A percentile compares a stretch with the other conserved stretches of the same genome.
Conservation (phyloP, 2,329 filamentous ascomycete genomes). For the Cadophora sp. region DNA sequence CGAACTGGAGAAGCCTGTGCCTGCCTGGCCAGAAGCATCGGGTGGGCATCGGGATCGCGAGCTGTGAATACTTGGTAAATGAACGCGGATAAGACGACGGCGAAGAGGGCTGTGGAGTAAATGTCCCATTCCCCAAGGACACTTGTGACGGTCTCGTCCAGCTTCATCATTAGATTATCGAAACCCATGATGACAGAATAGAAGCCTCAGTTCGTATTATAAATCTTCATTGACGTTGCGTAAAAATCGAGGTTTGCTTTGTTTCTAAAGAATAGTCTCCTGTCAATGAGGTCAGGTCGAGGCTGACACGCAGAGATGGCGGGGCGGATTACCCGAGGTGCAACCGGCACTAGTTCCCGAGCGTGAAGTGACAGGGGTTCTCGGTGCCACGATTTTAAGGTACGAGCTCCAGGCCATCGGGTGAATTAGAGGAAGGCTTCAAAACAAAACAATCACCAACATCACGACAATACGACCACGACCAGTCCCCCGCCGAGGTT, state of each 20-base stretch:
- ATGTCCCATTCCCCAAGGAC: slow-evolving; percentile 82
- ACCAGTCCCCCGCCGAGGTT: background rate
- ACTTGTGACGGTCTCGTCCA: slow-evolving; percentile 74
- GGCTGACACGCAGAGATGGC: slow-evolving; percentile 25
- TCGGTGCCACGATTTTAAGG: slow-evolving; percentile 23
- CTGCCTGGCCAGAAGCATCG: slow-evolving; percentile 87
- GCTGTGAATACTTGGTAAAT: slow-evolving; percentile 74
- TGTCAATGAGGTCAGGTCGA: slow-evolving; percentile 9
- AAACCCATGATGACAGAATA: slow-evolving; percentile 37
- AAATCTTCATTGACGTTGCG: background rate
- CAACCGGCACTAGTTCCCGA: slow-evolving; percentile 12
- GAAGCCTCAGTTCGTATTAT: background rate
- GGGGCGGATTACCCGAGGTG: slow-evolving; percentile 14
- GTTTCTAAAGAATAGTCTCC: background rate
- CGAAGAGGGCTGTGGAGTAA: slow-evolving; percentile 76
- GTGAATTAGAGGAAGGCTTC: slow-evolving; percentile 22
- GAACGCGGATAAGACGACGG: slow-evolving; percentile 69
- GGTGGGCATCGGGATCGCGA: slow-evolving; percentile 88
- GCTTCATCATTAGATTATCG: slow-evolving; percentile 64
- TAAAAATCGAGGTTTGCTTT: background rate
- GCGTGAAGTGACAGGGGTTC: slow-evolving; percentile 5
- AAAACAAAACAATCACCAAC: slow-evolving; percentile 23
- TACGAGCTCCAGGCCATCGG: background rate
- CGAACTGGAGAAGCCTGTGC: slow-evolving; percentile 79
- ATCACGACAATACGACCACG: slow-evolving; percentile 14